Base-by-base conservation (phyloP, 176 grass and related monocot species). In the Puccinellia tenuiflora region DNA sequence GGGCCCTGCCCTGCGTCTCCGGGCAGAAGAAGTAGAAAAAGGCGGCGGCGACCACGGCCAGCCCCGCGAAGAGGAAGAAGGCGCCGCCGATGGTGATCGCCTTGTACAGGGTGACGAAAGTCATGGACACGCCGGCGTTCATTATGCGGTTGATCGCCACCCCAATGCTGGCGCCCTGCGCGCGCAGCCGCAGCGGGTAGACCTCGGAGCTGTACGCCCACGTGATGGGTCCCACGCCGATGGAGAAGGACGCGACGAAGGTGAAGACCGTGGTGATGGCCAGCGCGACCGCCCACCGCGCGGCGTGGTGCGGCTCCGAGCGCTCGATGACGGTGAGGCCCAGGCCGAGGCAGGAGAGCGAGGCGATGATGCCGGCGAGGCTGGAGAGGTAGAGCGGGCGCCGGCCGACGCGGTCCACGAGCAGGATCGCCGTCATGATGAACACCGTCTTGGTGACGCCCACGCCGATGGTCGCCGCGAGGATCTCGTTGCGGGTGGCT, bases 131-230 rank as follows among this genome's bases (percentile, higher is more conserved):
- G 38, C 80, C 83, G 33, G 86, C 90, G 64, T 87, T 92, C 3
- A 82, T 89, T 34, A 92, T 77, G 28, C 90, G 86, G 83, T 92
- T 92, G 42, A 92, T 2, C 1, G 78, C 86, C 1, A 88, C 90
- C 51, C 54, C 86, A 7, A 92, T 4, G 34, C 65, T 68, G 35
- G 65, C 65, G 35, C 65, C 65, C 65, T 68, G 65, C 35, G 79
- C 37, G 82, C 40, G 43, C 72, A 79, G 11, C 86, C 90, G 38
- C 57, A 92, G 83, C 59, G 90, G 90, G 54, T 88, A 88, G 50
- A 92, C 88, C 82, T 92, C 90, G 6, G 90, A 86, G 22, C 86
- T 79, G 56, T 92, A 92, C 46, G 88, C 90, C 90, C 90, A 92
- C 12, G 90, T 88, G 80, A 92, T 89, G 51, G 90, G 90, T 20